A percentile compares a stretch with the other conserved stretches of the same genome.
Evolutionary conservation across 2,329 filamentous ascomycete species (phyloP).

Genomic region (Hypoxylon rubiginosum): DNA sequence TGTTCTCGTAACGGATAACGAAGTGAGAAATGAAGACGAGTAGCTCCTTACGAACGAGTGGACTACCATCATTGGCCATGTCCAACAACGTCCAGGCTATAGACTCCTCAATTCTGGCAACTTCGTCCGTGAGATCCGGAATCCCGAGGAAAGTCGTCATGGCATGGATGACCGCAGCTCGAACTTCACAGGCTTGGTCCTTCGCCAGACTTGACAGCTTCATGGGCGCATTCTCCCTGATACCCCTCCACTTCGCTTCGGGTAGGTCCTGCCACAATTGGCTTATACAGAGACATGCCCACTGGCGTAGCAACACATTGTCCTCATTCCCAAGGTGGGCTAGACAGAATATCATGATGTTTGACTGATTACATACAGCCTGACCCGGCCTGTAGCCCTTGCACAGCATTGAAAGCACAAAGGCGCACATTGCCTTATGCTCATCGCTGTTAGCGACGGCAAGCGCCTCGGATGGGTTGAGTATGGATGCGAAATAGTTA

Average conservation of each 20-base stretch:
- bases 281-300: constrained; percentile 95
- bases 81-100: constrained; percentile 90
- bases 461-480: constrained; percentile 85
- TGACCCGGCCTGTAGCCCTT: constrained; percentile 94
- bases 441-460: constrained; percentile 91
- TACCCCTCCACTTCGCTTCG: constrained; percentile 96
- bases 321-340: constrained; percentile 86
- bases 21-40: constrained; percentile 95
- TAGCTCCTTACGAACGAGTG: constrained; percentile 92
- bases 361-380: constrained; percentile 88
- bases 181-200: constrained; percentile 91
- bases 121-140: constrained; percentile 90
- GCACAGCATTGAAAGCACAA: constrained; percentile 97
- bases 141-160: constrained; percentile 96
- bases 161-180: constrained; percentile 92
- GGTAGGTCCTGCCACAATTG: constrained; percentile 93
- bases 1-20: constrained; percentile 88
- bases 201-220: constrained; percentile 84
- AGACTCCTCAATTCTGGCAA: constrained; percentile 89
- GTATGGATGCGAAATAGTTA: constrained; percentile 93
- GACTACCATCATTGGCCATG: constrained; percentile 94
- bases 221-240: constrained; percentile 85
- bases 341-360: constrained; percentile 90
- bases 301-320: constrained; percentile 90
- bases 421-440: constrained; percentile 98